Percentiles rank a stretch among this genome's conserved stretches.
These are phyloP conservation scores for Fusarium sp. DNA, from an alignment of 2,329 filamentous ascomycete species.

Conservation along the genomic window DNA sequence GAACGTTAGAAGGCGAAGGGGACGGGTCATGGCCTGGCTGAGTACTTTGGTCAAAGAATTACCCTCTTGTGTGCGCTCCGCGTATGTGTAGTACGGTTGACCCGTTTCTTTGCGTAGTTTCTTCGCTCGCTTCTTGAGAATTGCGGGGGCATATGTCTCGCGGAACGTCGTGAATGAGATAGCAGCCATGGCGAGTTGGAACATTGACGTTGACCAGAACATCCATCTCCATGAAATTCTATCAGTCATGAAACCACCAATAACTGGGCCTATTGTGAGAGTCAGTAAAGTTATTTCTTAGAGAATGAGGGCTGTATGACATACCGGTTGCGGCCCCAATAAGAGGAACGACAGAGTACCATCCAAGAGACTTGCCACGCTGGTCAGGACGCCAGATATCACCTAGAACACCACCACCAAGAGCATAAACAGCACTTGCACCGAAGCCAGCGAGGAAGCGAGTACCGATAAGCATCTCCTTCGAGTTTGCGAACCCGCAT, in stretches of 20 bases:
- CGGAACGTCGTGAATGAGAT: slow-evolving; percentile 49
- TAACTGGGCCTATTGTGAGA: slow-evolving; percentile 46
- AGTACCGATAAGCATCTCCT: slow-evolving; percentile 56
- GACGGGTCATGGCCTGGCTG: slow-evolving; percentile 60
- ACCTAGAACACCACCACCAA: slow-evolving; percentile 60
- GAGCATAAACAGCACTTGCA: slow-evolving; percentile 58
- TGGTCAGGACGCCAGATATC: slow-evolving; percentile 61
- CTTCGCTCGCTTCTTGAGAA: slow-evolving; percentile 51
- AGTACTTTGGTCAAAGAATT: slow-evolving; percentile 44
- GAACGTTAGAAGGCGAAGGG: slow-evolving; percentile 66
- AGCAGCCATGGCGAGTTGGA: slow-evolving; percentile 53
- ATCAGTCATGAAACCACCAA: slow-evolving; percentile 55
- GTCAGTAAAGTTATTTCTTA: neutral
- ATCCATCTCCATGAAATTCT: slow-evolving; percentile 58
- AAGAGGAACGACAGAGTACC: slow-evolving; percentile 55
- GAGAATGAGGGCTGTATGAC: neutral
- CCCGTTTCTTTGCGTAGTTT: slow-evolving; percentile 50
- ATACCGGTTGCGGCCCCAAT: slow-evolving; percentile 54
- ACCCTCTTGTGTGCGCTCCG: slow-evolving; percentile 52
- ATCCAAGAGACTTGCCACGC: slow-evolving; percentile 55
- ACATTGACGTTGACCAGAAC: slow-evolving; percentile 58
- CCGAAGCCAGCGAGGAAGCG: slow-evolving; percentile 62
- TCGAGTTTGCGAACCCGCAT: slow-evolving; percentile 56
- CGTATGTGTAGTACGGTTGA: slow-evolving; percentile 49
- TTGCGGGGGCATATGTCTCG: slow-evolving; percentile 54